These are phyloP conservation scores for Begonia masoniana DNA, from an alignment of 306 rosid species.

Conservation along the genomic window DNA sequence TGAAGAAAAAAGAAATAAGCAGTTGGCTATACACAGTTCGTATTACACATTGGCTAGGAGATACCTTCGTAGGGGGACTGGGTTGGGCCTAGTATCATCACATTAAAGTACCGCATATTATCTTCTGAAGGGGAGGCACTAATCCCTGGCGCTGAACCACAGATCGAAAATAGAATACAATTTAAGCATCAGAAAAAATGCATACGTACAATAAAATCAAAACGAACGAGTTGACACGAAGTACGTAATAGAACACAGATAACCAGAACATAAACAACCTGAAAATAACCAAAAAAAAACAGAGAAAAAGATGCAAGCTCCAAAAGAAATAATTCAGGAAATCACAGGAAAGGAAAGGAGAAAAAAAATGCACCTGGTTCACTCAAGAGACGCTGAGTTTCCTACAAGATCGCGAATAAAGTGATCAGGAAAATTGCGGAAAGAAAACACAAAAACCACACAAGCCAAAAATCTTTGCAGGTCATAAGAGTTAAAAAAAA, in stretches of 20 bases:
- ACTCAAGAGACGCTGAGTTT: slow-evolving; percentile 96
- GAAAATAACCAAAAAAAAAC: neutral
- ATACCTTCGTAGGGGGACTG: slow-evolving; percentile 97
- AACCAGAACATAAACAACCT: neutral
- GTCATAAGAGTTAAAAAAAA: slow-evolving; percentile 4
- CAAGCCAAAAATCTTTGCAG: slow-evolving; percentile 1
- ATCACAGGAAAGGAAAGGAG: neutral
- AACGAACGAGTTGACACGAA: neutral
- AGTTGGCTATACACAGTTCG: neutral
- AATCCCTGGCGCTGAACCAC: slow-evolving; percentile 79
- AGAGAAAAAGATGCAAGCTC: slow-evolving; percentile 3
- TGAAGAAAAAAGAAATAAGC: neutral
- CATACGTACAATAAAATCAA: neutral
- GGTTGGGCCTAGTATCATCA: slow-evolving; percentile 96
- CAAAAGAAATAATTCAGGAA: slow-evolving; percentile 1
- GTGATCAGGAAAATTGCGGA: slow-evolving; percentile 9
- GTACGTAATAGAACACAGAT: neutral
- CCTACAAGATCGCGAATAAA: slow-evolving; percentile 40
- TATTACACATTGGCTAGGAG: neutral
- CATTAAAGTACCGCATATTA: slow-evolving; percentile 93
- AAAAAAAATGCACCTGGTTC: slow-evolving; percentile 57
- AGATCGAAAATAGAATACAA: slow-evolving; percentile 14
- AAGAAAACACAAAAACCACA: slow-evolving; percentile 2
- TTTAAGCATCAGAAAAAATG: neutral
- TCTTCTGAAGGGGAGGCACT: slow-evolving; percentile 98